These are phyloP conservation scores for Phytophthora macrochlamydospora DNA, from an alignment of 352 stramenopile species.

Conservation along the genomic window DNA sequence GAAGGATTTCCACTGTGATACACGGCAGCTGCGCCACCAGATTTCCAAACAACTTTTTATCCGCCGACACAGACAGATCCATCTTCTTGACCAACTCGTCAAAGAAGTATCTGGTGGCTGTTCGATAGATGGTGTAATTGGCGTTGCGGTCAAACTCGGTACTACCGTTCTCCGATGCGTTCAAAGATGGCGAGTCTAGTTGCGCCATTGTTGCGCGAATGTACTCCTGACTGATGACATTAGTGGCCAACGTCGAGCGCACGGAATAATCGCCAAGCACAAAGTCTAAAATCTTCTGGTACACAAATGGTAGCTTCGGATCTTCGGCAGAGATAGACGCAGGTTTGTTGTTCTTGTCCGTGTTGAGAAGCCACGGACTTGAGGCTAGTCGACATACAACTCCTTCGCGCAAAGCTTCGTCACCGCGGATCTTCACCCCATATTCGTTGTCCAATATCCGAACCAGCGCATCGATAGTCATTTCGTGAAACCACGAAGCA, in stretches of 20 bases:
- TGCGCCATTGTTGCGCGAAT: slow-evolving; percentile 47
- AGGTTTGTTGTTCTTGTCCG: slow-evolving; percentile 42
- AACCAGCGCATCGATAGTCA: slow-evolving; percentile 65
- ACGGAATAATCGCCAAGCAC: slow-evolving; percentile 59
- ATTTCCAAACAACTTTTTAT: slow-evolving; percentile 73
- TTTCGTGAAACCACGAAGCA: slow-evolving; percentile 68
- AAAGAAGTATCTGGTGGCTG: slow-evolving; percentile 61
- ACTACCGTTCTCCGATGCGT: background rate
- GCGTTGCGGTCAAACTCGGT: slow-evolving; percentile 2
- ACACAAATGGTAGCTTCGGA: slow-evolving; percentile 56
- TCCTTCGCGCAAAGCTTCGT: slow-evolving; percentile 66
- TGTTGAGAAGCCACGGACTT: slow-evolving; percentile 63
- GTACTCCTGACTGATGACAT: slow-evolving; percentile 70
- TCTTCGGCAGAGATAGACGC: slow-evolving; percentile 13
- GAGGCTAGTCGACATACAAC: slow-evolving; percentile 73
- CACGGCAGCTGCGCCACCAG: slow-evolving; percentile 62
- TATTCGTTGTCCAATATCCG: slow-evolving; percentile 84
- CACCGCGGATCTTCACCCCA: slow-evolving; percentile 64
- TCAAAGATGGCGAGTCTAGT: slow-evolving; percentile 4
- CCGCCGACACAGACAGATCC: slow-evolving; percentile 60
- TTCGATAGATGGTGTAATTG: slow-evolving; percentile 46
- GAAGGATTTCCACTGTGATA: slow-evolving; percentile 65
- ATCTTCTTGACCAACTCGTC: slow-evolving; percentile 43
- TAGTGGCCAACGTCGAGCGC: slow-evolving; percentile 55
- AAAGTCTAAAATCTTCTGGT: slow-evolving; percentile 75